Percentiles rank a stretch among this genome's conserved stretches.
Conservation (phyloP, 306 rosid species). For the Ormosia emarginata region DNA sequence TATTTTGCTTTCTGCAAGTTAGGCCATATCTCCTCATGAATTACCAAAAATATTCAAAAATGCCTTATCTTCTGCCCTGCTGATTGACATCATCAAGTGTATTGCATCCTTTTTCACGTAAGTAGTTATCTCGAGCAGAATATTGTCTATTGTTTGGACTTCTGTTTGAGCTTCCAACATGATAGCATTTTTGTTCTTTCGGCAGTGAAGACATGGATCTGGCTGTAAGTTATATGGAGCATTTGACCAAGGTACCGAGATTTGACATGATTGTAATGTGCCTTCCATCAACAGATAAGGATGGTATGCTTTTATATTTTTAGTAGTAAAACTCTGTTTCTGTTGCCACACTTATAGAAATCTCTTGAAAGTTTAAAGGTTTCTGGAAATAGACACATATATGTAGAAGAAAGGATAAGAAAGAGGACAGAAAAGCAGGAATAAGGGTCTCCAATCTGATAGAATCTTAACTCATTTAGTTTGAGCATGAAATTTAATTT, state of each 20-base stretch:
- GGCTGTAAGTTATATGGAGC: slow-evolving; percentile 59
- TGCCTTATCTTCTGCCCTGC: slow-evolving; percentile 68
- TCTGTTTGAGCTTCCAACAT: slow-evolving; percentile 13
- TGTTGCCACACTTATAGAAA: neutral
- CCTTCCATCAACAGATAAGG: slow-evolving; percentile 60
- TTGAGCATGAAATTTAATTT: neutral
- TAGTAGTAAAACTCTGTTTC: neutral
- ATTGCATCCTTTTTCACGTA: slow-evolving; percentile 72
- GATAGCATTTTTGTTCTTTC: slow-evolving; percentile 12
- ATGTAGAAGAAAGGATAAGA: neutral
- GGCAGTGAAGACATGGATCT: slow-evolving; percentile 77
- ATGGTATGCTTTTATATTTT: slow-evolving; percentile 47
- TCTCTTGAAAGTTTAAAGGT: neutral
- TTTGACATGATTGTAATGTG: slow-evolving; percentile 76
- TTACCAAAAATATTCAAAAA: slow-evolving; percentile 81
- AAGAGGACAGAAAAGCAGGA: neutral
- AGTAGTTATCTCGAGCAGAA: slow-evolving; percentile 22
- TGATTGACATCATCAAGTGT: slow-evolving; percentile 77
- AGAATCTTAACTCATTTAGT: neutral
- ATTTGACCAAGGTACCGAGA: slow-evolving; percentile 74
- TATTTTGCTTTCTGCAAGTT: slow-evolving; percentile 8
- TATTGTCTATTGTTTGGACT: neutral
- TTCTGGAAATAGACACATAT: neutral
- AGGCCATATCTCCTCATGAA: slow-evolving; percentile 65
- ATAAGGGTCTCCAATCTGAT: neutral